Conservation (phyloP, 179 eudicot species). For the Beta lomatogona region DNA sequence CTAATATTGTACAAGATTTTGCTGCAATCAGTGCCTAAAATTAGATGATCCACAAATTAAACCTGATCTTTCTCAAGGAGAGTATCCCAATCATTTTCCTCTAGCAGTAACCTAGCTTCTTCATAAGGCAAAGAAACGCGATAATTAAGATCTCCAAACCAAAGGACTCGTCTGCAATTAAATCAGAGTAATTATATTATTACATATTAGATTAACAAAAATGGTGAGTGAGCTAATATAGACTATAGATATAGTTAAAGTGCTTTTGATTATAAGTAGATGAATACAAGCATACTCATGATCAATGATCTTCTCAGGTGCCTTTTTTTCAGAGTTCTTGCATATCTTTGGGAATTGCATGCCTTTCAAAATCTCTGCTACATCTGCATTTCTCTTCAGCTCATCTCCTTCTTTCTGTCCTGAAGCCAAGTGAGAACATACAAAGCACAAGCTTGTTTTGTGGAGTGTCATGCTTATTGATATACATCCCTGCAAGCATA, state of each 20-base stretch:
- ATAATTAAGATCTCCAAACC: constrained; percentile 93
- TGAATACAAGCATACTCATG: constrained; percentile 68
- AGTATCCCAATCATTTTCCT: constrained; percentile 69
- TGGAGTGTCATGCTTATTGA: constrained; percentile 81
- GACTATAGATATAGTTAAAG: background rate
- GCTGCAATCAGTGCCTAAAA: too few relatives aligned
- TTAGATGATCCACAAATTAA: too few relatives aligned
- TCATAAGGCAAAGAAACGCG: constrained; percentile 78
- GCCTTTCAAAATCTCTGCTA: constrained; percentile 72
- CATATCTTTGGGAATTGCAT: constrained; percentile 67
- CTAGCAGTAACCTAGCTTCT: constrained; percentile 60
- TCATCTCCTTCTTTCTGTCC: constrained; percentile 96
- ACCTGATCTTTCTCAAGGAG: constrained; percentile 89
- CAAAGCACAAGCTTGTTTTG: constrained; percentile 82
- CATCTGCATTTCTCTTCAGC: constrained; percentile 75
- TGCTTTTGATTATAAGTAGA: constrained; percentile 25
- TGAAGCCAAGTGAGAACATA: constrained; percentile 88
- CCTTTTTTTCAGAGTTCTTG: constrained; percentile 49
- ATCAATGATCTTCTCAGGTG: constrained; percentile 72
- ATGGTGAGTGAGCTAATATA: background rate
- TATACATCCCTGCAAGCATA: constrained; percentile 82
- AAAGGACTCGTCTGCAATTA: constrained; percentile 63
- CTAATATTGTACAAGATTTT: too few relatives aligned
- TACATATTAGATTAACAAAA: background rate
- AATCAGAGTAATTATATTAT: background rate